phyloP scores from a whole-genome alignment of 176 grass and related monocot species.

The Triticum aestivum region DNA sequence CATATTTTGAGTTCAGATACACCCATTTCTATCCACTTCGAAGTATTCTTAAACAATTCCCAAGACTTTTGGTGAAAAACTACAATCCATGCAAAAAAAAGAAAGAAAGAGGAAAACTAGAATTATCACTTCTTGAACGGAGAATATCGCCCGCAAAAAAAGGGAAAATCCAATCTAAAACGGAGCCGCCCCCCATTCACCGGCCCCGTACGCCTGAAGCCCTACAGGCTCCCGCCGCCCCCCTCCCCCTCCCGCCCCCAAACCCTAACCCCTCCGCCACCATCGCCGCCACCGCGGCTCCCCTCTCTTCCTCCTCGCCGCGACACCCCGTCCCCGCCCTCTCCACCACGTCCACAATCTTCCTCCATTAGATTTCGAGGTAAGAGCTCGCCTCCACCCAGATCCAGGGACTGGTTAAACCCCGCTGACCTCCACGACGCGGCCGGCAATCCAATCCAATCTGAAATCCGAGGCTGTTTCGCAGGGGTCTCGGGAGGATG shows the following conservation, averaged over 20 bases:
- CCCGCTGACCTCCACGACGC: background rate
- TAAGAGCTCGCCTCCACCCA: background rate
- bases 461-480: background rate
- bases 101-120: too few relatives aligned
- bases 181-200: background rate
- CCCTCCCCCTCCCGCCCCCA: background rate
- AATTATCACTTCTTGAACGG: too few relatives aligned
- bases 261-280: conserved; percentile 5
- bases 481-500: conserved; percentile 14
- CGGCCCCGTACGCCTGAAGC: background rate
- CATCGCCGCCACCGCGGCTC: background rate
- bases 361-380: background rate
- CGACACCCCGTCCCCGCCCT: background rate
- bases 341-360: background rate
- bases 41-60: too few relatives aligned
- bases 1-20: too few relatives aligned
- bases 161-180: background rate
- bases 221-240: background rate
- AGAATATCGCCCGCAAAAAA: background rate
- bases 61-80: too few relatives aligned
- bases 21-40: too few relatives aligned
- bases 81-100: too few relatives aligned
- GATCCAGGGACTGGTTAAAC: background rate
- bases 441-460: background rate
- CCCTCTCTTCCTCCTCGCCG: too few relatives aligned